A percentile compares a stretch with the other conserved stretches of the same genome.
Conservation (phyloP, 352 stramenopile species). For the Pythium utonaiense region DNA sequence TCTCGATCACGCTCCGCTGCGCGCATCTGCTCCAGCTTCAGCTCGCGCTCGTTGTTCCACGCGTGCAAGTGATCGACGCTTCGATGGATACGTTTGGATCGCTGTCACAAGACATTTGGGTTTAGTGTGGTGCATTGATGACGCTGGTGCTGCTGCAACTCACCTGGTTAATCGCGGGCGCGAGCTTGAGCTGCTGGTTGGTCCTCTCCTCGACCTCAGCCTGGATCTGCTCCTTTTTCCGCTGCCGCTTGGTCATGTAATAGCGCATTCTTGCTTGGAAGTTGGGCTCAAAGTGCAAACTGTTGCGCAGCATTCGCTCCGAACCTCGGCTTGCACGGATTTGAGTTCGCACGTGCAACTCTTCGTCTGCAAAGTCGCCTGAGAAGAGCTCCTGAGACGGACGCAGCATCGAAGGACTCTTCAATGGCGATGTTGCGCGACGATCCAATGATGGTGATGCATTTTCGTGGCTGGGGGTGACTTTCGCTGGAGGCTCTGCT, state of each 20-base stretch:
- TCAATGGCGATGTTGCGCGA: background rate
- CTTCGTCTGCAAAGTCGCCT: background rate
- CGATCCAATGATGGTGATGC: background rate
- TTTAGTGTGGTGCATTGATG: too few species aligned
- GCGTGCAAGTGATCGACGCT: slow-evolving; percentile 58
- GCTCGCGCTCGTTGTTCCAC: slow-evolving; percentile 59
- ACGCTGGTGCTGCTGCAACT: too few species aligned
- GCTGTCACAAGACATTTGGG: slow-evolving; percentile 31
- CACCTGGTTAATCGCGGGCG: slow-evolving; percentile 60
- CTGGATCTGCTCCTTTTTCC: slow-evolving; percentile 48
- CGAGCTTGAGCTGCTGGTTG: slow-evolving; percentile 24
- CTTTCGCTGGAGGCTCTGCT: background rate
- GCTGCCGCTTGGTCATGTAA: slow-evolving; percentile 34
- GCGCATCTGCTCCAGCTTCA: slow-evolving; percentile 44
- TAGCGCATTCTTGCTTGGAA: slow-evolving; percentile 61
- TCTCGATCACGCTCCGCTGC: slow-evolving; percentile 31
- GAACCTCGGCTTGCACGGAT: slow-evolving; percentile 30
- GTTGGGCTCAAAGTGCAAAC: slow-evolving; percentile 48
- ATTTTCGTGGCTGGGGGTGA: background rate
- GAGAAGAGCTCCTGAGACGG: background rate
- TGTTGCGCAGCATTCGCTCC: slow-evolving; percentile 37
- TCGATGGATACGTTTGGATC: slow-evolving; percentile 54
- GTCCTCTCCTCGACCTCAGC: slow-evolving; percentile 32
- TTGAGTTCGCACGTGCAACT: background rate
- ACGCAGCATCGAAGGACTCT: background rate